Base-by-base conservation (phyloP, 1,284 basidiomycete genomes). In the Lentinula novae-zelandiae region DNA sequence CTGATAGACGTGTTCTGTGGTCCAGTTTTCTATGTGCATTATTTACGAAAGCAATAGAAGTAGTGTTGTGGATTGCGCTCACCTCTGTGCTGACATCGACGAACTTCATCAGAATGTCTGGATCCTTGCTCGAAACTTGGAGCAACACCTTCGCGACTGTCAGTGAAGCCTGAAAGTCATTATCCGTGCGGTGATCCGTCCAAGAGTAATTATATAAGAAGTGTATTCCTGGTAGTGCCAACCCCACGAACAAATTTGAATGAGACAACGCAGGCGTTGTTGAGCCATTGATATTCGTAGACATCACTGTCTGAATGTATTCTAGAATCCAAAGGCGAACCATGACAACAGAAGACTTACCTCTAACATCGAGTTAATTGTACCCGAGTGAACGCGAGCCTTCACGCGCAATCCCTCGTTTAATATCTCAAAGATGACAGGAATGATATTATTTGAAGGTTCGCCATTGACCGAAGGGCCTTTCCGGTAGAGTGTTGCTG, bases 361-460 rank as follows among this genome's bases (percentile, higher is more conserved):
- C 72, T 86, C 83, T 1, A 84, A 66, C 58, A 85, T 73, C 0
- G 81, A 74, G 33, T 73, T 75, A 27, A 87, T 63, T 10, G 84
- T 85, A 9, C 72, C 66, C 1, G 83, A 75, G n/a, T 72, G 69
- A 7, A 84, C 73, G 58, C 83, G 78, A 27, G 78, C 74, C 68
- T 85, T 87, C 60, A 81, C 67, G 49, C 79, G 75, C 22, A 87
- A 70, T 8, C 78, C 79, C 58, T 87, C 86, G 15, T 74, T 73
- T 31, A 85, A 67, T 3, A 84, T 75, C 56, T 90, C 88, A 38
- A 84, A 71, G 52, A 89, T 72, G 7, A 79, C 73, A n/a, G 70
- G 66, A 5, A 79, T 71, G 40, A 87, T 71, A 48, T 74, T 75
- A 59, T 80, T 81, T 36, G 71, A 65, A 17, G 69, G 66, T 15